Conservation (phyloP, 1,284 basidiomycete genomes). For the Fistulinella staudtii region DNA sequence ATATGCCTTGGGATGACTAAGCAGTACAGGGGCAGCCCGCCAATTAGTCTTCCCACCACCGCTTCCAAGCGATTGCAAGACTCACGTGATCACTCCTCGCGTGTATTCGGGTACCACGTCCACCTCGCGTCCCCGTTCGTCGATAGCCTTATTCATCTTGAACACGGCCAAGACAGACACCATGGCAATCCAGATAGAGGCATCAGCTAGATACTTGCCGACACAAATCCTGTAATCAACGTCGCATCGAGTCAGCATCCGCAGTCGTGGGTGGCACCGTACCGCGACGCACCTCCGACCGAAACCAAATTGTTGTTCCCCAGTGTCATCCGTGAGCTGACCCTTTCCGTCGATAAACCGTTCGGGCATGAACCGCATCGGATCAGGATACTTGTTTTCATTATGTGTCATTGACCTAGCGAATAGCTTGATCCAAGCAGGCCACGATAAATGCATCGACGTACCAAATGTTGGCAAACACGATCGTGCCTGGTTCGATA, state of each 20-base stretch:
- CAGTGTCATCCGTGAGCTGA: slow-evolving; percentile 31
- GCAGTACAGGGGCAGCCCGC: neutral
- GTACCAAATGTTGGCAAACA: slow-evolving; percentile 19
- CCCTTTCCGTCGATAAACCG: slow-evolving; percentile 26
- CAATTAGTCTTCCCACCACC: neutral
- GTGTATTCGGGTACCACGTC: slow-evolving; percentile 44
- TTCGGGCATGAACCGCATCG: slow-evolving; percentile 33
- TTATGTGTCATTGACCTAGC: slow-evolving; percentile 28
- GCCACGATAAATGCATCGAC: neutral
- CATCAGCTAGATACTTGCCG: slow-evolving; percentile 40
- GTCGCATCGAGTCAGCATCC: neutral
- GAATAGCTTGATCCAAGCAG: neutral
- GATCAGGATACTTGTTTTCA: slow-evolving; percentile 26
- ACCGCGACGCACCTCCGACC: slow-evolving; percentile 32
- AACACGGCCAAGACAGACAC: slow-evolving; percentile 41
- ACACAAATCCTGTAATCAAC: slow-evolving; percentile 43
- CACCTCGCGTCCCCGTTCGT: slow-evolving; percentile 28
- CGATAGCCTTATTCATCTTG: slow-evolving; percentile 33
- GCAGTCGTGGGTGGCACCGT: neutral
- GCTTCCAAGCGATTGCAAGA: neutral
- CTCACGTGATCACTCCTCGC: slow-evolving; percentile 50
- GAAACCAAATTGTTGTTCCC: slow-evolving; percentile 41
- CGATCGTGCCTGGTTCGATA: slow-evolving; percentile 9
- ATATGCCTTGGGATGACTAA: slow-evolving; percentile 15
- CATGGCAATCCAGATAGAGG: slow-evolving; percentile 43